phyloP scores from a whole-genome alignment of 2,329 filamentous ascomycete genomes.

The Clonostachys sp. region DNA sequence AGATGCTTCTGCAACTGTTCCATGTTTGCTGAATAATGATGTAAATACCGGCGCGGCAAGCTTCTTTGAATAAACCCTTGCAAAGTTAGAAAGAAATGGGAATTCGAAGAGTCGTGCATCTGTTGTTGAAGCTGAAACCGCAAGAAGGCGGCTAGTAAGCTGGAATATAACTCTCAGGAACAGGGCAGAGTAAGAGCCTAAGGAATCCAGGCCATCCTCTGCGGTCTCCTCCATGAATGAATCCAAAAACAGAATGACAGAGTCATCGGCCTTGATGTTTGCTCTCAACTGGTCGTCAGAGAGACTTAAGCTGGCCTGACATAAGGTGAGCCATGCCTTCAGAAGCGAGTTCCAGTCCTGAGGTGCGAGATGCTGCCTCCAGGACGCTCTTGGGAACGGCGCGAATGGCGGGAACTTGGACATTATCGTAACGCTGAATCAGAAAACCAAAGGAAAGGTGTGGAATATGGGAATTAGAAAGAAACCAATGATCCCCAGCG shows the following conservation, averaged over 20 bases:
- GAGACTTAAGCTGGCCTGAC: conserved; percentile 59
- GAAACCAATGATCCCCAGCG: not conserved
- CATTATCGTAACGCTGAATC: conserved; percentile 17
- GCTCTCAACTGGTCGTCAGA: conserved; percentile 49
- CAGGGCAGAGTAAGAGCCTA: conserved; percentile 25
- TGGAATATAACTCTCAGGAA: conserved; percentile 53
- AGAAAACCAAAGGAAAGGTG: not conserved
- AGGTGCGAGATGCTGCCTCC: conserved; percentile 61
- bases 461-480: not conserved
- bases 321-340: conserved; percentile 69
- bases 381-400: conserved; percentile 65
- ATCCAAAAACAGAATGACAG: conserved; percentile 57
- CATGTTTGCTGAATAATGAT: conserved; percentile 43
- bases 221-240: conserved; percentile 60
- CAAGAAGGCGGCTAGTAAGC: not conserved
- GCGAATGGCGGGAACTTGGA: conserved; percentile 65
- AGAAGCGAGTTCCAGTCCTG: conserved; percentile 76
- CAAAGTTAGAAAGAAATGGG: conserved; percentile 65
- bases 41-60: conserved; percentile 45
- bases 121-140: conserved; percentile 32
- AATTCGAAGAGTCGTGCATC: conserved; percentile 40
- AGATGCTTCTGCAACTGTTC: conserved; percentile 44
- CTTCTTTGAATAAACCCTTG: conserved; percentile 62
- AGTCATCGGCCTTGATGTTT: conserved; percentile 48
- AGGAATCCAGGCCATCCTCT: conserved; percentile 23